Conservation (phyloP, 208 protist species). For the Crithidia expoeki region DNA sequence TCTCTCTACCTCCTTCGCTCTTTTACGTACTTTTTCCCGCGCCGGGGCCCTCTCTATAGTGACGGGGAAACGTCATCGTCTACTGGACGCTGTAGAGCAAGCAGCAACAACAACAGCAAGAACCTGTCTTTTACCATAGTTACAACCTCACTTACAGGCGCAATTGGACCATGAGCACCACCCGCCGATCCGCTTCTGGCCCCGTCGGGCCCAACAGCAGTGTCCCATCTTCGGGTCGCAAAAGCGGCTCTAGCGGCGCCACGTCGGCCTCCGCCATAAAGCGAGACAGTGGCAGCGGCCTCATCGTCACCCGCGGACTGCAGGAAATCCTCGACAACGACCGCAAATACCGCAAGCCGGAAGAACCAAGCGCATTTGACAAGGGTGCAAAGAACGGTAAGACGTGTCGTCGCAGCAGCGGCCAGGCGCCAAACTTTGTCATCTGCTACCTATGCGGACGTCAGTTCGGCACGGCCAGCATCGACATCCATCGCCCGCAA, state of each 20-base stretch:
- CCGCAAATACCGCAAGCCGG: slow-evolving; percentile 22
- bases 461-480: slow-evolving; percentile 85
- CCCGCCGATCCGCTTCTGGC: background rate
- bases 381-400: slow-evolving; percentile 13
- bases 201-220: slow-evolving; percentile 12
- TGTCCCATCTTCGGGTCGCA: background rate
- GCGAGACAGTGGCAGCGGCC: slow-evolving; percentile 20
- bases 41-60: no score
- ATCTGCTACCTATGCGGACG: slow-evolving; percentile 91
- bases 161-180: slow-evolving; percentile 6
- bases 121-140: no score
- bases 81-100: no score
- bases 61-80: no score
- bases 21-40: no score
- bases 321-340: slow-evolving; percentile 77
- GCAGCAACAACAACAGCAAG: background rate
- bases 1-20: no score
- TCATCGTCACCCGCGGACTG: slow-evolving; percentile 76
- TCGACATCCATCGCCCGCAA: slow-evolving; percentile 92
- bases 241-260: slow-evolving; percentile 13
- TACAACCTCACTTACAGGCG: no score
- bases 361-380: slow-evolving; percentile 3
- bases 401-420: slow-evolving; percentile 13
- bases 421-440: slow-evolving; percentile 71
- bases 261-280: slow-evolving; percentile 13